Evolutionary conservation across 2,329 filamentous ascomycete genomes (phyloP).

Genomic region (Metarhizium anisopliae): DNA sequence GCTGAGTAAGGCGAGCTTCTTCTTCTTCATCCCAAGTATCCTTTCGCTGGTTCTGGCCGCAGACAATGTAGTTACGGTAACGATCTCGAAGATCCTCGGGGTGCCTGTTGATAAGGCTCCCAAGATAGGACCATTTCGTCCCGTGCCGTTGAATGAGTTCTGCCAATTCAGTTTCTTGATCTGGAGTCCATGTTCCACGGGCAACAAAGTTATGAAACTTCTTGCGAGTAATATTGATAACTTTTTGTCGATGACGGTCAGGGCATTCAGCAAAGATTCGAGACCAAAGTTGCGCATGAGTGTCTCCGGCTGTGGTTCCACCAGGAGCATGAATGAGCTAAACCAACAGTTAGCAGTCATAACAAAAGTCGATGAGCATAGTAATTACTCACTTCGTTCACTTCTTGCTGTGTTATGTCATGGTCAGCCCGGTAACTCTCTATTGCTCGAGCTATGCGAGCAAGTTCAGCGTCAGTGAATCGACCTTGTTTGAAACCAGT

Average conservation of each 20-base stretch:
- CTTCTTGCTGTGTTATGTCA: slow-evolving; percentile 30
- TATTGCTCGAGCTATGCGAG: slow-evolving; percentile 30
- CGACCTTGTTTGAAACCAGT: slow-evolving; percentile 26
- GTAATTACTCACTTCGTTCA: slow-evolving; percentile 37
- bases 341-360: slow-evolving; percentile 4
- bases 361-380: slow-evolving; percentile 11
- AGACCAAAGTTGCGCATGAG: slow-evolving; percentile 39
- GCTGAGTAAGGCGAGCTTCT: slow-evolving; percentile 40
- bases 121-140: slow-evolving; percentile 54
- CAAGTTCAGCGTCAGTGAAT: slow-evolving; percentile 35
- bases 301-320: slow-evolving; percentile 25
- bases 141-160: slow-evolving; percentile 26
- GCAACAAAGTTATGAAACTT: slow-evolving; percentile 57
- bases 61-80: slow-evolving; percentile 59
- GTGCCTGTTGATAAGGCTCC: slow-evolving; percentile 52
- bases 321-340: slow-evolving; percentile 28
- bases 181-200: slow-evolving; percentile 34
- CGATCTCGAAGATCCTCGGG: slow-evolving; percentile 60
- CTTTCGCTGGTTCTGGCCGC: slow-evolving; percentile 40
- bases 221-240: slow-evolving; percentile 49
- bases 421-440: slow-evolving; percentile 35
- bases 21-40: slow-evolving; percentile 54
- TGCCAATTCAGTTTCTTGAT: slow-evolving; percentile 27
- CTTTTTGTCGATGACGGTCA: slow-evolving; percentile 40
- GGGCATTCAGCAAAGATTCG: slow-evolving; percentile 38